These are phyloP conservation scores for Nicotiana rustica DNA, from an alignment of 305 asterid genomes.

Conservation along the genomic window DNA sequence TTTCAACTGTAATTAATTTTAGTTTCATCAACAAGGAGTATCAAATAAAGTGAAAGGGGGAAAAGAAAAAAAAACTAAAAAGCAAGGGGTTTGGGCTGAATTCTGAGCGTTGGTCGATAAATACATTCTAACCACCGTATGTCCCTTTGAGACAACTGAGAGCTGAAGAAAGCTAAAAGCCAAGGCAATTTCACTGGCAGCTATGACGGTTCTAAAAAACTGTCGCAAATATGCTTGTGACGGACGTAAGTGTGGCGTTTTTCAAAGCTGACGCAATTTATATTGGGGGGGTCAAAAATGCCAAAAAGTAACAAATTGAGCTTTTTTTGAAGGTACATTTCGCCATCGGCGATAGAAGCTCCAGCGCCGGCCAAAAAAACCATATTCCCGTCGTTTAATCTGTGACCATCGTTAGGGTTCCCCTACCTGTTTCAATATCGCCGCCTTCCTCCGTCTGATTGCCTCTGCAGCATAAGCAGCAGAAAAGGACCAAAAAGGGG, in stretches of 20 bases:
- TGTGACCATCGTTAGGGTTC: not conserved
- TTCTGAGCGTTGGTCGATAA: not conserved
- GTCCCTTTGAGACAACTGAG: not conserved
- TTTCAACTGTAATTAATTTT: too few relatives aligned
- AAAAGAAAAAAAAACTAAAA: too few relatives aligned
- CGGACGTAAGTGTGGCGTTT: too few relatives aligned
- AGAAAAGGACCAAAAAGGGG: not conserved
- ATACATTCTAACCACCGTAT: not conserved
- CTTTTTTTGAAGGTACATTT: too few relatives aligned
- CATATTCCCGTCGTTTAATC: not conserved
- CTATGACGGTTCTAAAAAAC: conserved; percentile 42
- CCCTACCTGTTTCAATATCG: not conserved
- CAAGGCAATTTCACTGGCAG: conserved; percentile 45
- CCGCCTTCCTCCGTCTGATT: not conserved
- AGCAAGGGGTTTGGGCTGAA: too few relatives aligned
- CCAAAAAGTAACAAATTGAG: too few relatives aligned
- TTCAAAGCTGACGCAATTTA: too few relatives aligned
- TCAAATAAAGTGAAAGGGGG: too few relatives aligned
- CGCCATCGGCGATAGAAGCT: not conserved
- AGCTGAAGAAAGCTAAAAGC: too few relatives aligned
- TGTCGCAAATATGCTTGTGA: too few relatives aligned
- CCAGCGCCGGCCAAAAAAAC: not conserved
- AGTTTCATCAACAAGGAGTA: too few relatives aligned
- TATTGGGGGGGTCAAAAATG: too few relatives aligned
- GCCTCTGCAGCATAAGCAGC: not conserved